These are phyloP conservation scores for Boletellus ananas DNA, from an alignment of 768 basidiomycete species.

Conservation along the genomic window DNA sequence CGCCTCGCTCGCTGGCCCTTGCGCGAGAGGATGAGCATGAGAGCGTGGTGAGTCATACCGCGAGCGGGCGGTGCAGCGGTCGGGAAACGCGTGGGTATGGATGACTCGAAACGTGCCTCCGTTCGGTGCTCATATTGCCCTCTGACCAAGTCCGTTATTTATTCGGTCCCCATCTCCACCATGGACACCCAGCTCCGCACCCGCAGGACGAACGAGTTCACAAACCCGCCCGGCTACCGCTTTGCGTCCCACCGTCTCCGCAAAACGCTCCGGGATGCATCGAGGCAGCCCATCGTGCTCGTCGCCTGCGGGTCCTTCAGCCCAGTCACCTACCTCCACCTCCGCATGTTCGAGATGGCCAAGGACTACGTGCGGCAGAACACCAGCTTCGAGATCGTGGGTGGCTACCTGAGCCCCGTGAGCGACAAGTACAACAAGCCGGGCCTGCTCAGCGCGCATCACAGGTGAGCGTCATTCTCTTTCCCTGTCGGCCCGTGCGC, in stretches of 20 bases:
- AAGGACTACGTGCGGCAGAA: constrained; percentile 92
- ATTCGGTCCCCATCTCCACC: constrained; percentile 10
- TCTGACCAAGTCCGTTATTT: constrained; percentile 9
- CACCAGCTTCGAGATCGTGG: constrained; percentile 90
- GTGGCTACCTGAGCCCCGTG: constrained; percentile 95
- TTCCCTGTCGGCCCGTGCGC: neutral
- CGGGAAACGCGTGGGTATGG: constrained; percentile 17
- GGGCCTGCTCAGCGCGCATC: constrained; percentile 80
- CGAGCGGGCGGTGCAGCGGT: constrained; percentile 2
- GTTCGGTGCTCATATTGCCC: neutral
- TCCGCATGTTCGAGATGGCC: constrained; percentile 99
- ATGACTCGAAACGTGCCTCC: constrained; percentile 13
- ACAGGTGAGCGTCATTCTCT: constrained; percentile 93
- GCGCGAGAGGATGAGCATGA: no score
- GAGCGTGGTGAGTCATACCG: neutral
- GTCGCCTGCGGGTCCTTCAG: constrained; percentile 98
- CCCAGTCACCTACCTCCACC: constrained; percentile 94
- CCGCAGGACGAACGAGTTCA: constrained; percentile 39
- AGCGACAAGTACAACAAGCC: constrained; percentile 96
- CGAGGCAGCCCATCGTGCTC: constrained; percentile 83
- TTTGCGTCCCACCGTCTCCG: constrained; percentile 67
- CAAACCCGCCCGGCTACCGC: constrained; percentile 60
- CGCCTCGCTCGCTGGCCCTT: no score
- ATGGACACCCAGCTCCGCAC: constrained; percentile 23
- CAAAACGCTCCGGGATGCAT: constrained; percentile 52